Conservation (phyloP, 345 rosid species). For the Lagerstroemia speciosa region DNA sequence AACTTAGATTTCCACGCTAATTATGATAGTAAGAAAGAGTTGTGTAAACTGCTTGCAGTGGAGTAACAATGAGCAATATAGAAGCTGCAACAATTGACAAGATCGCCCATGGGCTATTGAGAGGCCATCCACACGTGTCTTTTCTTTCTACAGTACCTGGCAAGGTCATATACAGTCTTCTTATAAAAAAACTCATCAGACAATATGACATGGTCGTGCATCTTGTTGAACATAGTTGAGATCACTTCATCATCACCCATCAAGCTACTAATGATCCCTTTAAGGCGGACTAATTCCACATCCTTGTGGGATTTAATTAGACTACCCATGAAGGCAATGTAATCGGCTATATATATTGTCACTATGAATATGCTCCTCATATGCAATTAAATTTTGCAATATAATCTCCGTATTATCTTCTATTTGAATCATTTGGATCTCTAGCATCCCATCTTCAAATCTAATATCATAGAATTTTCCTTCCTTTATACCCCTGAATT, state of each 20-base stretch:
- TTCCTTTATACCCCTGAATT: not conserved
- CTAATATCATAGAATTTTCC: conserved; percentile 11
- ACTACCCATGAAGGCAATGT: conserved; percentile 11
- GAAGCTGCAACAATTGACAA: conserved; percentile 13
- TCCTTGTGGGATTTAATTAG: conserved; percentile 14
- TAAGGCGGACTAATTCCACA: conserved; percentile 9
- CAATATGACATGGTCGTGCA: not conserved
- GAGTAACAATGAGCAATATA: conserved; percentile 4
- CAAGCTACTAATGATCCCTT: conserved; percentile 5
- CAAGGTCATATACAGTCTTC: not conserved
- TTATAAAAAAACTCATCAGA: not conserved
- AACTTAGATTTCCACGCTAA: too few species aligned
- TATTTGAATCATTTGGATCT: conserved; percentile 4
- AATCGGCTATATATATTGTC: not conserved
- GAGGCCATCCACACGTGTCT: conserved; percentile 11
- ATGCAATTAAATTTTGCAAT: conserved; percentile 13
- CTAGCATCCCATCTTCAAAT: conserved; percentile 9
- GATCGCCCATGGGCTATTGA: conserved; percentile 17
- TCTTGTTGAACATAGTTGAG: conserved; percentile 14
- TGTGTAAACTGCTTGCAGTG: conserved; percentile 7
- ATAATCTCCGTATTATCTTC: conserved; percentile 5
- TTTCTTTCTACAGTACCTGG: conserved; percentile 1
- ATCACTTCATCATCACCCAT: conserved; percentile 15
- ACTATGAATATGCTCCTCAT: conserved; percentile 3
- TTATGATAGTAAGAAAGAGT: not conserved